Base-by-base conservation (phyloP, 2,329 filamentous ascomycete genomes). In the Zymoseptoria pseudotritici region DNA sequence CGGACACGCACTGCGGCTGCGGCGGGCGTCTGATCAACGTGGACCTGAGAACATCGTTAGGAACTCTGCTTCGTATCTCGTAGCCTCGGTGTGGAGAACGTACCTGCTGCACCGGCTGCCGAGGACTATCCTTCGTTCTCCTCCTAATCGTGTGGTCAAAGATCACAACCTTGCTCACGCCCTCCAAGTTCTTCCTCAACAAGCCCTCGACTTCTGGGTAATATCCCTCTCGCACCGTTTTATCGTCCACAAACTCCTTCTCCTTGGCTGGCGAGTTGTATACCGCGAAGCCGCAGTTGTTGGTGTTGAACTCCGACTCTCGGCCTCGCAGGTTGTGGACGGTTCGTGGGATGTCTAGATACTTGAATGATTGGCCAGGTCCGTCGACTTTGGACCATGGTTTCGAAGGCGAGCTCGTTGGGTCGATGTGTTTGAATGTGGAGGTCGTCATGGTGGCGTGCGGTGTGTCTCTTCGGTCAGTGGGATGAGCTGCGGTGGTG, bases 61-160 rank as follows among this genome's bases (percentile, higher is more conserved):
- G 13, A 5, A 1, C 13, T 46, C 13, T 17, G 36, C 36, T 46
- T 3, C 7, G 2, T n/a, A 7, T n/a, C 2, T 11, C 17, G 36
- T 4, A 5, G n/a, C 7, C 5, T 17, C 2, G 1, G 4, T 46
- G 6, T 17, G 2, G 17, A 17, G 2, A 46, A 17, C 36, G 36
- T 6, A 46, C 36, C 65, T 84, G 82, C 70, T 87, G 83, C 0
- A 89, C 86, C 0, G 87, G 87, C 63, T 83, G 82, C 4, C 86
- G 79, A 0, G 84, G 78, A 0, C 83, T 75, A 1, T 75, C 72
- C 10, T 81, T 80, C 2, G 76, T 72, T 20, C 81, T 75, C 5
- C 82, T 76, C 1, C 86, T 81, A 66, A 89, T 86, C 0, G 86
- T 89, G 71, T 89, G 86, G 72, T 89, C 86, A 70, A 89, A 89